Percentiles rank a stretch among this genome's conserved stretches.
These are phyloP conservation scores for Lolium multiflorum DNA, from an alignment of 176 grass and related monocot genomes.

Conservation along the genomic window DNA sequence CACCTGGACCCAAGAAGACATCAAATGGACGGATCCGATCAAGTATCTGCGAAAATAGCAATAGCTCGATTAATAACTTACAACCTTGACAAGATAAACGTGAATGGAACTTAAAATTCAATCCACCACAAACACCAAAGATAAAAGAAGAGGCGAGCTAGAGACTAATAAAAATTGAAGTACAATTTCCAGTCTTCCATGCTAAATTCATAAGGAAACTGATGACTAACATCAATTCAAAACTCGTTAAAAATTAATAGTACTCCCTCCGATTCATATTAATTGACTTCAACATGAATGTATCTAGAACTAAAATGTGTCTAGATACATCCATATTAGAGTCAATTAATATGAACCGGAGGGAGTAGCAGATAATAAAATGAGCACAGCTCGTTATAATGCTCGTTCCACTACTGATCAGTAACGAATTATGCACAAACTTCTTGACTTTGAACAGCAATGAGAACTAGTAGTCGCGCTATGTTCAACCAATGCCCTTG, in stretches of 20 bases:
- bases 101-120: not conserved
- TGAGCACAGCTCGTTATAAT: not conserved
- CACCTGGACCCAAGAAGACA: constrained; percentile 49
- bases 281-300: no score
- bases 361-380: constrained; percentile 13
- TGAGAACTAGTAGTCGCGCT: not conserved
- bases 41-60: constrained; percentile 54
- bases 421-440: not conserved
- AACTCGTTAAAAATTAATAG: not conserved
- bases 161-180: not conserved
- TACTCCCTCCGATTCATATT: no score
- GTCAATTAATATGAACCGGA: no score
- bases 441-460: not conserved
- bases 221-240: not conserved
- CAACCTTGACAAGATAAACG: constrained; percentile 6
- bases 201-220: constrained; percentile 24
- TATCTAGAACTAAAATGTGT: no score
- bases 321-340: no score
- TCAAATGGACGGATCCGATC: constrained; percentile 22
- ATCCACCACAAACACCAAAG: not conserved
- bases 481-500: not conserved
- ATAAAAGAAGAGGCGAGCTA: not conserved
- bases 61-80: constrained; percentile 19
- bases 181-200: not conserved
- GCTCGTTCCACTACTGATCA: not conserved